phyloP scores from a whole-genome alignment of 2,329 filamentous ascomycete genomes.

The Cordyceps cateniannulata region DNA sequence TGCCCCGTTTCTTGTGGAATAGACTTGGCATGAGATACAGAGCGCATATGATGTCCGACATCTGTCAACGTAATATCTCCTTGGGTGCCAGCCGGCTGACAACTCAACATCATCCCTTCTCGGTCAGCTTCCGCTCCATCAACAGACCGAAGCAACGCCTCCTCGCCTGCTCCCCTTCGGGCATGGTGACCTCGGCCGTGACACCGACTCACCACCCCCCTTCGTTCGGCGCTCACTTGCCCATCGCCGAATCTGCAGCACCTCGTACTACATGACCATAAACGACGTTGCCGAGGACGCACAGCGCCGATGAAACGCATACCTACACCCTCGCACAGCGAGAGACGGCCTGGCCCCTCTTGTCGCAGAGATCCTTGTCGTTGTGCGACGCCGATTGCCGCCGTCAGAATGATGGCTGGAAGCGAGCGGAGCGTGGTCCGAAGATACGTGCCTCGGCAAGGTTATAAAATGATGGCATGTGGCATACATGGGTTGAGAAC shows the following conservation, averaged over 20 bases:
- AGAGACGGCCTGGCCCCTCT: neutral
- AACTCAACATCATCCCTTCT: too few species aligned
- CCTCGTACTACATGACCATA: neutral
- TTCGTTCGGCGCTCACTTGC: neutral
- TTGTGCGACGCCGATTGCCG: neutral
- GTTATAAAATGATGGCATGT: neutral
- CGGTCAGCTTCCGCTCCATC: too few species aligned
- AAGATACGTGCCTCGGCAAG: neutral
- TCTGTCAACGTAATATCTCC: too few species aligned
- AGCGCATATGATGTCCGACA: too few species aligned
- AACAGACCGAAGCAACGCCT: too few species aligned
- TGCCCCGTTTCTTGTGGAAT: too few species aligned
- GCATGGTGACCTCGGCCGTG: too few species aligned
- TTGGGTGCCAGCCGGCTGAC: too few species aligned
- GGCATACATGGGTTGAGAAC: neutral
- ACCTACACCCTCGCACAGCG: neutral
- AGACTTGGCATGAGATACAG: too few species aligned
- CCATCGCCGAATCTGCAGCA: conserved; percentile 2
- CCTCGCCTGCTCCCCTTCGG: too few species aligned
- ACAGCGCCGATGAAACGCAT: neutral
- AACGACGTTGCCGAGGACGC: neutral
- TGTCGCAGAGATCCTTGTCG: neutral
- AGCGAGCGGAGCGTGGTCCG: neutral
- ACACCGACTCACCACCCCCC: neutral
- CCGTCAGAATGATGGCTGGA: neutral